A percentile compares a stretch with the other conserved stretches of the same genome.
These are phyloP conservation scores for Martensiomyces pterosporus DNA, from an alignment of 192 early-diverging fungal genomes.

Conservation along the genomic window DNA sequence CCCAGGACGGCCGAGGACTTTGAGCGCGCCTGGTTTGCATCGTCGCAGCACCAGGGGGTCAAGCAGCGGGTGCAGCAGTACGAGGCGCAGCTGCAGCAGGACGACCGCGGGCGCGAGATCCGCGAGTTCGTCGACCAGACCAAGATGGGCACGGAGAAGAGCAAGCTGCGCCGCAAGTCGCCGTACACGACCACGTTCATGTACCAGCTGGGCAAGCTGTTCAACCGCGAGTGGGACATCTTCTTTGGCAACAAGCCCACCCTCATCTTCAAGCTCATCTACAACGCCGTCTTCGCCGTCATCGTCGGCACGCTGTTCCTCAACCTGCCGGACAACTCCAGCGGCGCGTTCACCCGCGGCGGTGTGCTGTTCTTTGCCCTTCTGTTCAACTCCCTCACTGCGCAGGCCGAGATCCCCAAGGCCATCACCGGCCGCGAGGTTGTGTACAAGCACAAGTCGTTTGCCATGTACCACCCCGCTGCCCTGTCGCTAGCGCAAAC, in stretches of 20 bases:
- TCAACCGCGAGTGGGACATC: conserved; percentile 63
- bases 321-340: conserved; percentile 50
- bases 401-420: conserved; percentile 65
- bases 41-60: conserved; percentile 34
- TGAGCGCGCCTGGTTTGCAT: conserved; percentile 56
- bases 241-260: conserved; percentile 52
- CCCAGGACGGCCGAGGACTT: conserved; percentile 63
- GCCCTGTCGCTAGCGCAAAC: conserved; percentile 61
- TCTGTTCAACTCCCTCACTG: conserved; percentile 65
- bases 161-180: conserved; percentile 48
- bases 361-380: conserved; percentile 73
- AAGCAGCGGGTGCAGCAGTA: conserved; percentile 47
- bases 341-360: conserved; percentile 75
- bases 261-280: conserved; percentile 57
- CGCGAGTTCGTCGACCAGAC: conserved; percentile 52
- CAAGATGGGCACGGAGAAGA: conserved; percentile 54
- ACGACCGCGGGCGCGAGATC: conserved; percentile 22
- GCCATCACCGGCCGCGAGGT: conserved; percentile 69
- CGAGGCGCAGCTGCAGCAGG: conserved; percentile 15
- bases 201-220: conserved; percentile 57
- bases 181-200: conserved; percentile 64
- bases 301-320: conserved; percentile 72
- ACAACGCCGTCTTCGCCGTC: conserved; percentile 59
- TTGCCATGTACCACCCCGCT: conserved; percentile 66
- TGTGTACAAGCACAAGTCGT: conserved; percentile 73